phyloP scores from a whole-genome alignment of 2,329 filamentous ascomycete species.

The Fusarium sp. region DNA sequence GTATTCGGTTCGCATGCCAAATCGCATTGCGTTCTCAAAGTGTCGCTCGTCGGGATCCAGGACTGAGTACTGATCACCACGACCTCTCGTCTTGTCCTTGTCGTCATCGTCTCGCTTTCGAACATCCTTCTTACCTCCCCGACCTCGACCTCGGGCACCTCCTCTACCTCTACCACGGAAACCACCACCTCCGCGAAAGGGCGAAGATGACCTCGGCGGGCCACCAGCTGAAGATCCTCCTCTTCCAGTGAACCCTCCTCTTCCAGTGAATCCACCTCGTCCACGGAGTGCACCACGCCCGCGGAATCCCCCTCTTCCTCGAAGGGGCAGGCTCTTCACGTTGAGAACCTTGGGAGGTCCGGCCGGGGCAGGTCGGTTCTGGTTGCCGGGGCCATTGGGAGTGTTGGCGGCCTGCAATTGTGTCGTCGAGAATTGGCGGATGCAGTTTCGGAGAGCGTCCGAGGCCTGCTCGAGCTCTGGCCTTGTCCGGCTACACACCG shows the following conservation, averaged over 20 bases:
- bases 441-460: conserved; percentile 48
- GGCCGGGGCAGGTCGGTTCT: conserved; percentile 12
- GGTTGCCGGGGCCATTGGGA: conserved; percentile 30
- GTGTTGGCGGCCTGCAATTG: conserved; percentile 49
- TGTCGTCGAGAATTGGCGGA: conserved; percentile 55
- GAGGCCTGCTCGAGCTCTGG: conserved; percentile 50
- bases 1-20: conserved; percentile 49
- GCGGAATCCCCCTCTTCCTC: conserved; percentile 40
- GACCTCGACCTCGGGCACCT: conserved; percentile 24
- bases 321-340: conserved; percentile 51
- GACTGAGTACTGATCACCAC: conserved; percentile 41
- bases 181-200: conserved; percentile 31
- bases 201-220: conserved; percentile 22
- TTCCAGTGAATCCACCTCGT: conserved; percentile 11
- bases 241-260: conserved; percentile 25
- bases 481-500: conserved; percentile 51
- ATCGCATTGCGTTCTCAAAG: conserved; percentile 52
- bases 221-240: conserved; percentile 22
- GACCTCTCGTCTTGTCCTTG: conserved; percentile 41
- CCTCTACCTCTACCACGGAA: conserved; percentile 31
- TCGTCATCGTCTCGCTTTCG: conserved; percentile 41
- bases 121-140: conserved; percentile 23
- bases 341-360: conserved; percentile 53
- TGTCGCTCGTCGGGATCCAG: conserved; percentile 50
- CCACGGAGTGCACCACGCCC: conserved; percentile 40